Conservation (phyloP, 73 alveolate genomes). For the Blepharisma stoltei region DNA sequence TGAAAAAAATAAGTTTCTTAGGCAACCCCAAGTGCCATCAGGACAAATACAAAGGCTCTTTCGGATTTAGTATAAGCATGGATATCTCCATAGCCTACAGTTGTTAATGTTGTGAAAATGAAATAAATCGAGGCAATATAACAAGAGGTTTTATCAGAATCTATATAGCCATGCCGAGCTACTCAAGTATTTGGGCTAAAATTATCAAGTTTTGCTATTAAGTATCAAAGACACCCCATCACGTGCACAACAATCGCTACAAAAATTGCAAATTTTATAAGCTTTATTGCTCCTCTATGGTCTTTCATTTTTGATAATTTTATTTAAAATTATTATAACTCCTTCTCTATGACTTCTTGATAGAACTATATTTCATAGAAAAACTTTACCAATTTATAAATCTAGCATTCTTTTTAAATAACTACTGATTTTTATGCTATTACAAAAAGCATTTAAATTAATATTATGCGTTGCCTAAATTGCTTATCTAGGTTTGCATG, state of each 20-base stretch:
- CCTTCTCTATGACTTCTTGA: no score
- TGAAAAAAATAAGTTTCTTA: no score
- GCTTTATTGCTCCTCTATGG: constrained; percentile 26
- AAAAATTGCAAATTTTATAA: background rate
- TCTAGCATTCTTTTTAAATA: no score
- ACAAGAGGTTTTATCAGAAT: constrained; percentile 5
- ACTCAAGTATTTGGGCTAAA: constrained; percentile 38
- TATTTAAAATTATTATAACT: no score
- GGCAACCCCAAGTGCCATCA: constrained; percentile 32
- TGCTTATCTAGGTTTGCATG: no score
- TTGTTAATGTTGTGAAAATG: constrained; percentile 25
- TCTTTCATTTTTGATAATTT: background rate
- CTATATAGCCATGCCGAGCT: constrained; percentile 29
- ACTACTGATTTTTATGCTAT: no score
- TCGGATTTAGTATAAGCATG: constrained; percentile 27
- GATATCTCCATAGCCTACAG: constrained; percentile 42
- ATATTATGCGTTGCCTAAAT: no score
- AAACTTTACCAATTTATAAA: no score
- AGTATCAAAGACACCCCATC: constrained; percentile 33
- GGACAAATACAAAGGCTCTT: background rate
- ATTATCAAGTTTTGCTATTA: constrained; percentile 25
- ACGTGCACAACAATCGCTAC: constrained; percentile 32
- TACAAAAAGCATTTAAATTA: no score
- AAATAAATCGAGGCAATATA: constrained; percentile 30
- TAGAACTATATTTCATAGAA: no score